Conservation (phyloP, 176 grass and related monocot genomes). For the Triticum monococcum region DNA sequence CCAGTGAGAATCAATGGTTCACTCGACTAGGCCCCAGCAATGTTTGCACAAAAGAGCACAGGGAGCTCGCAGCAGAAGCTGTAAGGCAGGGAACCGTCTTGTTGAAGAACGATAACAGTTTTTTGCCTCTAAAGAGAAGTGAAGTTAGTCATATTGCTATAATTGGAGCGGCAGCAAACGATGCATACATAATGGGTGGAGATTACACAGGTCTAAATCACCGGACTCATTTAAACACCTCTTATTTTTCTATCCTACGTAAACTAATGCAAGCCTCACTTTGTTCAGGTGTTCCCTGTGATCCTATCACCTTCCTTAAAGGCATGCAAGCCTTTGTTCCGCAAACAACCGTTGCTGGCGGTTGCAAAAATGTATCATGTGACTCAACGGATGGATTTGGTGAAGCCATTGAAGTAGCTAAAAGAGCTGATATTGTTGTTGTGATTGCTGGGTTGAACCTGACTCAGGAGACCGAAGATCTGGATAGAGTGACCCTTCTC, state of each 20-base stretch:
- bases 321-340: slow-evolving; percentile 62
- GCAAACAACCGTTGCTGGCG: slow-evolving; percentile 51
- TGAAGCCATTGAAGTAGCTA: slow-evolving; percentile 57
- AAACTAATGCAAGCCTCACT: slow-evolving; percentile 11
- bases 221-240: not conserved
- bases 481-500: slow-evolving; percentile 74
- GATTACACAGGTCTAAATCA: slow-evolving; percentile 71
- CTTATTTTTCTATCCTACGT: not conserved
- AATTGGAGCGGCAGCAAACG: slow-evolving; percentile 67
- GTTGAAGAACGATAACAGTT: slow-evolving; percentile 71
- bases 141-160: slow-evolving; percentile 54
- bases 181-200: slow-evolving; percentile 63
- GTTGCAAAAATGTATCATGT: slow-evolving; percentile 63
- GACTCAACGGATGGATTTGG: slow-evolving; percentile 52
- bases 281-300: slow-evolving; percentile 68
- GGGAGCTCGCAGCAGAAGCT: slow-evolving; percentile 76
- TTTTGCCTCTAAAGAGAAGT: slow-evolving; percentile 69
- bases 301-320: slow-evolving; percentile 54
- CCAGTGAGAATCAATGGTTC: slow-evolving; percentile 42
- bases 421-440: slow-evolving; percentile 54
- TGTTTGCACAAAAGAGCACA: slow-evolving; percentile 69
- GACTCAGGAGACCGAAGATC: slow-evolving; percentile 83
- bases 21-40: slow-evolving; percentile 48
- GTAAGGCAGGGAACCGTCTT: slow-evolving; percentile 81
- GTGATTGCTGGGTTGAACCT: slow-evolving; percentile 82